Percentiles rank a stretch among this genome's conserved stretches.
phyloP scores from a whole-genome alignment of 192 early-diverging fungal genomes.

The Funneliformis geosporum region DNA sequence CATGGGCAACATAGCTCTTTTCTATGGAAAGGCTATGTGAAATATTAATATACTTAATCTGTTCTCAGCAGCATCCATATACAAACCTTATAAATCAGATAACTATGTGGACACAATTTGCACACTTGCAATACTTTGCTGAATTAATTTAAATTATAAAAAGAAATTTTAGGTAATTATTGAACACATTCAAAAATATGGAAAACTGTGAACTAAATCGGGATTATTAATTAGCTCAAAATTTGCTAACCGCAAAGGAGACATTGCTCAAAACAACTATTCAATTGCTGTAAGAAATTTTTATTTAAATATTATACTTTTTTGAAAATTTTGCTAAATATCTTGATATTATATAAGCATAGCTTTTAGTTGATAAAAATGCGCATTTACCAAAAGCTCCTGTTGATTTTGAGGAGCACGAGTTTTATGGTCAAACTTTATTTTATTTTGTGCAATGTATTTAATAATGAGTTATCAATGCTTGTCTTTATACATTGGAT shows the following conservation, averaged over 20 bases:
- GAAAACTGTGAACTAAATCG: neutral
- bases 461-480: neutral
- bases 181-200: neutral
- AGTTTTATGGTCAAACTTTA: neutral
- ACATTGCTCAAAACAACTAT: neutral
- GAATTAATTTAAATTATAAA: no score
- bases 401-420: neutral
- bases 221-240: neutral
- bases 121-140: neutral
- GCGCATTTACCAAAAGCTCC: neutral
- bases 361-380: neutral
- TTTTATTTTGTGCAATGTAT: neutral
- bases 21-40: neutral
- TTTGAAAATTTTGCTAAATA: no score
- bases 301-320: no score
- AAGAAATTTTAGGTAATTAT: no score
- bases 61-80: neutral
- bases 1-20: neutral
- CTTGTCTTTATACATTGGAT: neutral
- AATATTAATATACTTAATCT: neutral
- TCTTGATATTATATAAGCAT: no score
- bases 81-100: neutral
- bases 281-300: no score
- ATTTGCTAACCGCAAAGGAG: neutral
- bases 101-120: neutral